phyloP scores from a whole-genome alignment of 768 basidiomycete species.

The Mycena olivaceomarginata region DNA sequence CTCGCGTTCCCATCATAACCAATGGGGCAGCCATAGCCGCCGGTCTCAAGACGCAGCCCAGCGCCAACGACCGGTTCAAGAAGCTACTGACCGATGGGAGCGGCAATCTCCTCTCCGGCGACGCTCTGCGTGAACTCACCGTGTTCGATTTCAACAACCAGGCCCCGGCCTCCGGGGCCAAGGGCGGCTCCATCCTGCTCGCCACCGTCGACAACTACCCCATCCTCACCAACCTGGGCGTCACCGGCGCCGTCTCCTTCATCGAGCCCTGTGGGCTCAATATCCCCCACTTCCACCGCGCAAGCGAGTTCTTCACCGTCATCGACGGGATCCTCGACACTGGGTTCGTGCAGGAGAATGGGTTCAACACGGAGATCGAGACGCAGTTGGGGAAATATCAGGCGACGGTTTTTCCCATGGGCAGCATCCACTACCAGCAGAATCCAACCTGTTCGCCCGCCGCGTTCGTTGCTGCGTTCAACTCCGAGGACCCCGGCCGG shows the following conservation, averaged over 20 bases:
- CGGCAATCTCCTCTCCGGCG: conserved; percentile 34
- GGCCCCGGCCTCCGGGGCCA: conserved; percentile 3
- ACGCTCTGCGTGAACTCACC: not conserved
- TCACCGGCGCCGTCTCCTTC: conserved; percentile 25
- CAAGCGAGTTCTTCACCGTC: conserved; percentile 7
- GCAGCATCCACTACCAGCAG: conserved; percentile 4
- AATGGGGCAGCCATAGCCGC: conserved; percentile 2
- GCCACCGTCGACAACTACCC: conserved; percentile 44
- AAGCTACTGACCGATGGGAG: conserved; percentile 50
- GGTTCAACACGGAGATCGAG: conserved; percentile 29
- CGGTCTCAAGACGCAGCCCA: conserved; percentile 10
- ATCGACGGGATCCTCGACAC: not conserved
- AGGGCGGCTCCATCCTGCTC: conserved; percentile 39
- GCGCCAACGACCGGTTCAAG: conserved; percentile 33
- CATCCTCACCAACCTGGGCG: conserved; percentile 26
- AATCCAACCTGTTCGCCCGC: not conserved
- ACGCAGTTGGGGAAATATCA: conserved; percentile 35
- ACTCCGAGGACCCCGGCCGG: conserved; percentile 1
- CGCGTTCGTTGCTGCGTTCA: not conserved
- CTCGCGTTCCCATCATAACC: not conserved
- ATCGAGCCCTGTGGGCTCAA: conserved; percentile 40
- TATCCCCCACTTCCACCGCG: conserved; percentile 46
- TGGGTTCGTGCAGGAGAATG: conserved; percentile 5
- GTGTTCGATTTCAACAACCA: conserved; percentile 32
- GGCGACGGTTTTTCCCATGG: conserved; percentile 18